Percentiles rank a stretch among this genome's conserved stretches.
phyloP scores from a whole-genome alignment of 192 early-diverging fungal genomes.

The Allomyces macrogynus region DNA sequence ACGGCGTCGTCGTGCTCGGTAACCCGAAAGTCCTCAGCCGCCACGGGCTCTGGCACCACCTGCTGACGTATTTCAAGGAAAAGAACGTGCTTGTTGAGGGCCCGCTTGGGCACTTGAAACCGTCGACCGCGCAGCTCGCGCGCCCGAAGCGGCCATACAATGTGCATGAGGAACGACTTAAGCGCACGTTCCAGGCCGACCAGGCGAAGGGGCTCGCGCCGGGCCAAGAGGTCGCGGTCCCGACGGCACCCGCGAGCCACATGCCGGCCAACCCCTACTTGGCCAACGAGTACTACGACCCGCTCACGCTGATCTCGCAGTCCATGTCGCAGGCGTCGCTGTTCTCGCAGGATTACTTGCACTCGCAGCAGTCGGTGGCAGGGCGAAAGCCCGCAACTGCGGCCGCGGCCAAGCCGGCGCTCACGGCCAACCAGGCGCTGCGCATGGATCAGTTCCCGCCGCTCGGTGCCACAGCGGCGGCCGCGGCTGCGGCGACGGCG shows the following conservation, averaged over 20 bases:
- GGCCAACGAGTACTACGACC: not conserved
- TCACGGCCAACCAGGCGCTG: not conserved
- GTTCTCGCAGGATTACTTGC: not conserved
- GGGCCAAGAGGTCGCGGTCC: not conserved
- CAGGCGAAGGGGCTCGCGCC: not conserved
- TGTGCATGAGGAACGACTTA: not conserved
- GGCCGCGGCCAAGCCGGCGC: not conserved
- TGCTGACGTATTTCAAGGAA: conserved; percentile 82
- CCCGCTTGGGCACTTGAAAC: conserved; percentile 65
- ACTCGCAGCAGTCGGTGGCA: not conserved
- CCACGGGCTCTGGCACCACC: conserved; percentile 90
- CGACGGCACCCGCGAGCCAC: not conserved
- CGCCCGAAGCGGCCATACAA: conserved; percentile 15
- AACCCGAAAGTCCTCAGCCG: conserved; percentile 88
- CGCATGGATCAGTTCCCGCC: not conserved
- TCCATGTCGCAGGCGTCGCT: not conserved
- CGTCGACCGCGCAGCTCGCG: conserved; percentile 75
- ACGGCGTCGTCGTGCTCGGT: conserved; percentile 80
- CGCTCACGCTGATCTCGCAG: not conserved
- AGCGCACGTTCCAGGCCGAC: not conserved
- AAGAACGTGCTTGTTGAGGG: conserved; percentile 81
- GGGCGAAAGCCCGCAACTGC: not conserved
- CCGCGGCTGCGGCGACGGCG: not conserved
- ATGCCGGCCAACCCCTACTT: not conserved
- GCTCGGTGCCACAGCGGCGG: not conserved